phyloP scores from a whole-genome alignment of 768 basidiomycete species.

The Amanita rubescens region DNA sequence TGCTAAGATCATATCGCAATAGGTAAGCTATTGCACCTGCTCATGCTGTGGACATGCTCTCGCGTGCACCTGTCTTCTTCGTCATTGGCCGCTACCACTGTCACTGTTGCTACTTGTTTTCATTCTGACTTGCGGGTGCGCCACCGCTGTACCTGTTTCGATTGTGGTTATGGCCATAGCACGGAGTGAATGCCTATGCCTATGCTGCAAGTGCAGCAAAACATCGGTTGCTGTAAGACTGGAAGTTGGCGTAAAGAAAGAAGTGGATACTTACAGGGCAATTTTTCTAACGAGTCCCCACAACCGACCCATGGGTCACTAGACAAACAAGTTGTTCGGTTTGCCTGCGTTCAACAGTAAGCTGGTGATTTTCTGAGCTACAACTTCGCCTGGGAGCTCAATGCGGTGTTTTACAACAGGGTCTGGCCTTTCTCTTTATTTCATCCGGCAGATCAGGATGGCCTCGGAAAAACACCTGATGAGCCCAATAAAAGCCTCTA shows the following conservation, averaged over 20 bases:
- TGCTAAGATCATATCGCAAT: no score
- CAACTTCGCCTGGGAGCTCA: constrained; percentile 73
- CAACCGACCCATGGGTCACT: constrained; percentile 37
- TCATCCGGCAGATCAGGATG: constrained; percentile 76
- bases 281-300: constrained; percentile 55
- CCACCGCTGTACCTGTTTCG: neutral
- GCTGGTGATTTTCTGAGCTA: constrained; percentile 58
- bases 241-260: constrained; percentile 38
- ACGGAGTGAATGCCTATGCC: constrained; percentile 15
- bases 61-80: no score
- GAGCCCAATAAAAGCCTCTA: no score
- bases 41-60: no score
- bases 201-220: constrained; percentile 22
- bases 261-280: constrained; percentile 37
- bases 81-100: neutral
- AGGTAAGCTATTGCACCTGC: no score
- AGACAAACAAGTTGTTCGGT: constrained; percentile 54
- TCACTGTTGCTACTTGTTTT: neutral
- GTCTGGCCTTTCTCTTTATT: constrained; percentile 84
- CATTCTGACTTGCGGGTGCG: neutral
- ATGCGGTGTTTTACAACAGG: constrained; percentile 63
- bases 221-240: constrained; percentile 48
- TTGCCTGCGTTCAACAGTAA: constrained; percentile 49
- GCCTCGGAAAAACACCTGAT: no score
- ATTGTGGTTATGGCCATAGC: constrained; percentile 27